Conservation (phyloP, 2,329 filamentous ascomycete species). For the Botrytis cinerea region DNA sequence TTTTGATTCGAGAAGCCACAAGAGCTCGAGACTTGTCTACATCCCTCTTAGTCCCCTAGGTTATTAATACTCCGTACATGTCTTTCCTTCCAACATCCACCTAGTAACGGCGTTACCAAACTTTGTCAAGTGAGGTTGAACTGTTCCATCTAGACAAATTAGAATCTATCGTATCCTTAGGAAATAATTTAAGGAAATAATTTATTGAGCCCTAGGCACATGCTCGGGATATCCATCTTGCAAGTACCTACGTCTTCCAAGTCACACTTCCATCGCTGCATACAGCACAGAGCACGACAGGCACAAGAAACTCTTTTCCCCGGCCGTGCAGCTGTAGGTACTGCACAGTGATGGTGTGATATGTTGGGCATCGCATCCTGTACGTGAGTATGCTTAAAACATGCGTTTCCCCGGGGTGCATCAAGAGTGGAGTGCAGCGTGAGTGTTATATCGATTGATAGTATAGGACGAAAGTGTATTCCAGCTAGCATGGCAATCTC, state of each 20-base stretch:
- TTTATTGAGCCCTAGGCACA: neutral
- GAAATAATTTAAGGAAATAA: neutral
- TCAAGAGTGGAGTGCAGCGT: constrained; percentile 4
- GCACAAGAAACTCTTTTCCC: constrained; percentile 2
- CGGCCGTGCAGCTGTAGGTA: constrained; percentile 2
- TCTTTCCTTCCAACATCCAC: constrained; percentile 2
- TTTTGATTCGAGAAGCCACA: constrained; percentile 8
- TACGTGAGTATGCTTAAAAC: constrained; percentile 5
- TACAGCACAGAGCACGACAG: neutral
- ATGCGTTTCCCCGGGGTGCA: constrained; percentile 19
- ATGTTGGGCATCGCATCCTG: neutral
- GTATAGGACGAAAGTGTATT: neutral
- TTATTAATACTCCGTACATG: neutral
- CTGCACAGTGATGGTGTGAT: neutral
- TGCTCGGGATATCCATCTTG: neutral
- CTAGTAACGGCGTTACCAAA: constrained; percentile 1
- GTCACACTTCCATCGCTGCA: neutral
- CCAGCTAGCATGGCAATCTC: neutral
- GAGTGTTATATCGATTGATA: neutral
- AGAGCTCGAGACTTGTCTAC: neutral
- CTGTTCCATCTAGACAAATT: neutral
- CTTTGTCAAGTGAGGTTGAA: neutral
- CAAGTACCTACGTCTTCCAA: neutral
- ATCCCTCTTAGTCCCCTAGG: neutral
- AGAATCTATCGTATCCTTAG: neutral